Evolutionary conservation across 2,329 filamentous ascomycete genomes (phyloP), one percentile per base, ranked within the genome.

Genomic region (Aureobasidium vineae): DNA sequence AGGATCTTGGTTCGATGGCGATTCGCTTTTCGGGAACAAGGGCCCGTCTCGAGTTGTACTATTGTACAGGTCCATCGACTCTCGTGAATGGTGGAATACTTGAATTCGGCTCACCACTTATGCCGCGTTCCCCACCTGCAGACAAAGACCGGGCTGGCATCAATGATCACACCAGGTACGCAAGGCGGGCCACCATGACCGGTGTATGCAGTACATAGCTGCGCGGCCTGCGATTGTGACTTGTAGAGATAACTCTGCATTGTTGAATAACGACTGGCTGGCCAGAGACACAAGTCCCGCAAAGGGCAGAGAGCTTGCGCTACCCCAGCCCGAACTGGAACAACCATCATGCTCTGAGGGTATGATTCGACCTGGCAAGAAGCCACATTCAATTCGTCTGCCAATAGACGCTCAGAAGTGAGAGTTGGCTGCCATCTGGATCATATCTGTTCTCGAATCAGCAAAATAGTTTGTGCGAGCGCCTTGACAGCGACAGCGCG

Each of bases 91-190:
- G 43, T 49, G 28, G 57, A 23, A 49, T 23, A 11, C 16, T 28
- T 50, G 28, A 11, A 38, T n/a, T 40, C 59, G 59, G 59, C 59
- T 63, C 45, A 63, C 59, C 59, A 63, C 59, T 63, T 31, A 8
- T 52, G 26, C 59, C 59, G 59, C 15, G n/a, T 38, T 38, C 57
- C 38, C 45, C 43, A 52, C 33, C 45, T 52, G 59, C 59, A 63
- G 57, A 31, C 21, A 60, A 28, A 49, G 23, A 49, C 21, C 38
- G 8, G 26, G 19, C n/a, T 40, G 52, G 21, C 56, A 45, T 43
- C 23, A 15, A 59, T 45, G 56, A 59, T 40, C 26, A 21, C 56
- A 45, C 56, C 38, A 59, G 21, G 26, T 23, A 45, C 16, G 16
- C 26, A 45, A 41, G 53, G 36, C 53, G 31, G 41, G 31, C n/a